Evolutionary conservation across 495 filamentous ascomycete genomes (phyloP).

Genomic region (Daldinia grandis): DNA sequence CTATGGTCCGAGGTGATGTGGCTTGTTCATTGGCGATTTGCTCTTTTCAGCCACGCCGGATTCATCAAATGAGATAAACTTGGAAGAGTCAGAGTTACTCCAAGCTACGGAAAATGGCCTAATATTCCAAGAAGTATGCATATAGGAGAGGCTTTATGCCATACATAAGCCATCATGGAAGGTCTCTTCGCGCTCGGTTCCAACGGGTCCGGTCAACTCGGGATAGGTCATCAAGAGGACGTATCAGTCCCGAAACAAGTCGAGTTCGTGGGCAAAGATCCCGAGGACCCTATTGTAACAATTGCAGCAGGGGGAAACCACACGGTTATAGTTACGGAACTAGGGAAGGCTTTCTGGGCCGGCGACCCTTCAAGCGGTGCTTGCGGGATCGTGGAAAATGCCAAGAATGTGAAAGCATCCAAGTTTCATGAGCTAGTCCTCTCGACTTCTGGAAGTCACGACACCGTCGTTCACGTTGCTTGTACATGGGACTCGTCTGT

Average conservation of each 20-base stretch:
- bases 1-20: background rate
- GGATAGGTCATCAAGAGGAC: conserved; percentile 78
- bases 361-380: conserved; percentile 68
- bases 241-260: conserved; percentile 71
- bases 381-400: conserved; percentile 51
- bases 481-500: conserved; percentile 81
- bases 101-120: background rate
- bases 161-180: conserved; percentile 44
- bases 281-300: conserved; percentile 32
- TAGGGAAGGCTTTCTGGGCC: conserved; percentile 67
- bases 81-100: background rate
- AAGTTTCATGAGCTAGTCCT: conserved; percentile 42
- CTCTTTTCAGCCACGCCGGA: background rate
- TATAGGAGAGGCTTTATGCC: background rate
- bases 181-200: conserved; percentile 85
- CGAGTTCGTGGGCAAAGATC: conserved; percentile 50
- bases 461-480: conserved; percentile 52
- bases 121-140: background rate
- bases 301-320: conserved; percentile 87
- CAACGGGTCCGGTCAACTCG: conserved; percentile 88
- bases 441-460: conserved; percentile 10
- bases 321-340: conserved; percentile 71
- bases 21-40: background rate
- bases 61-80: background rate
- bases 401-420: conserved; percentile 14